Evolutionary conservation across 306 rosid species (phyloP), one percentile per base, ranked within the genome.

Genomic region (Sicyos edulis): DNA sequence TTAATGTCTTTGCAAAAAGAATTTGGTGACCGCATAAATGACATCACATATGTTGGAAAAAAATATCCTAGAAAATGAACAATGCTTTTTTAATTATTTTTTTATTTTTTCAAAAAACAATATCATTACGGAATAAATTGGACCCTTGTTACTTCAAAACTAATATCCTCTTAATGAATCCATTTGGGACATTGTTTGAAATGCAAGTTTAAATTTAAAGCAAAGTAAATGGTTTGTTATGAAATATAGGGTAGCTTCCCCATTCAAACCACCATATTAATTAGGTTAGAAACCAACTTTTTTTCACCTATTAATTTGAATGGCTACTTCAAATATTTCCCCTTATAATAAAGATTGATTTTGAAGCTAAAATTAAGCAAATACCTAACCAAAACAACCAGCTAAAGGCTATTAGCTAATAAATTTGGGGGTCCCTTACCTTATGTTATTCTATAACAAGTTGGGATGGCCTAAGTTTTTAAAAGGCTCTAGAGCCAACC

Each of bases 351-450:
- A 29, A 5, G 10, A 15, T 26, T 26, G 12, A 61, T 24, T 32
- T 61, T 29, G 5, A 32, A 26, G 12, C 22, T 49, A 29, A 15
- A 61, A 61, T 12, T 61, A 47, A 61, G 14, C 49, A 61, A 61
- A 61, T 61, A 61, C 49, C 68, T 61, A 61, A 15, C 68, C 32
- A 16, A 61, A 14, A 57, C 49, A 32, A 12, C 49, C 17, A 61
- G 0, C 42, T 20, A 32, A 61, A 34, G 47, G 49, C 45, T 61
- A 61, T 21, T 11, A 14, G 63, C 45, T 4, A 6, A 5, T n/a
- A 22, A 29, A 61, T 26, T 26, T 26, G 1, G 29, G 29, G 29
- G 29, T 26, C 29, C 29, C 29, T 26, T 26, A 3, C 29, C 29
- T 26, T 26, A 26, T 26, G 29, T 26, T 26, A 26, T 26, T 26